Base-by-base conservation (phyloP, 768 basidiomycete species). In the Mrakia blollopis region DNA sequence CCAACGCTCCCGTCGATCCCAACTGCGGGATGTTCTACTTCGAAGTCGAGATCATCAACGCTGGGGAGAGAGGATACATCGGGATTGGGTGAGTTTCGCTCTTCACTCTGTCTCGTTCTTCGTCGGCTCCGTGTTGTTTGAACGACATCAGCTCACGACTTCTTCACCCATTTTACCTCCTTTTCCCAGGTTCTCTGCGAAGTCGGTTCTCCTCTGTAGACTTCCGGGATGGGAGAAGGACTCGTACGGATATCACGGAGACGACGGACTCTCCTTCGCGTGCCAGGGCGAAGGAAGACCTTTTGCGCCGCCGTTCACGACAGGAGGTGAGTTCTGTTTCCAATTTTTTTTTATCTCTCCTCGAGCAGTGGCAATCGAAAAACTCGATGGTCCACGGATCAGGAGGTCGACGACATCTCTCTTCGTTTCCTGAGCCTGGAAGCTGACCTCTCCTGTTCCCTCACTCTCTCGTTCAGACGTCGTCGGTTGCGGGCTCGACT, bases 1-100 rank as follows among this genome's bases (percentile, higher is more conserved):
- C 95, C 0, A 88, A 88, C 62, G 85, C 89, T 79, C 88, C 91
- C 0, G 91, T 96, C 68, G 95, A 95, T 2, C 86, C 90, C 0
- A 89, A 91, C 16, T 92, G 92, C 80, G 97, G 95, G 32, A 89
- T 98, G 74, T 96, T 93, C 82, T 99, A 98, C 83, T 99, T 91
- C 82, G 96, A 99, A 85, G 89, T 94, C 8, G 89, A 91, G 80
- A 89, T 98, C 65, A 82, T 91, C 9, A 89, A 91, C 82, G 92
- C 92, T 81, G 91, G 91, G 16, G 86, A 88, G 61, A 92, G 91
- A 83, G 93, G 92, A 3, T 85, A 83, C 73, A 85, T 86, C 74
- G 82, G 93, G 91, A 80, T 84, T 16, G 83, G 83, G 65, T 68
- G 65, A 35, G 35, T 65, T 23, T 37, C 65, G 28, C 2, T 9